Percentiles rank a stretch among this genome's conserved stretches.
phyloP scores from a whole-genome alignment of 2,329 filamentous ascomycete species.

The Botryotinia narcissicola region DNA sequence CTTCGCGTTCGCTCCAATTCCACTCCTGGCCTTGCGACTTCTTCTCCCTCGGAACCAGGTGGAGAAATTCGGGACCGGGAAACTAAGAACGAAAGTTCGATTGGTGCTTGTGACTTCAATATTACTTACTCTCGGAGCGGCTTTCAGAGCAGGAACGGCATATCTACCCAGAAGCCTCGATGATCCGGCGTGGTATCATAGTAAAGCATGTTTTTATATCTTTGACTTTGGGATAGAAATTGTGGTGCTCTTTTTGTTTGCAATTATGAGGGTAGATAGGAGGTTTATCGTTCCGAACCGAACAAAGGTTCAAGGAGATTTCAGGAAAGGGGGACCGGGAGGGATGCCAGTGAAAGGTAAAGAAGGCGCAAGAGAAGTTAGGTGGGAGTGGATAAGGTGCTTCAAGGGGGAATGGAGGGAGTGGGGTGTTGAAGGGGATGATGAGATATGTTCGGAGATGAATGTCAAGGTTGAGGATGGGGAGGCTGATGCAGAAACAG shows the following conservation, averaged over 20 bases:
- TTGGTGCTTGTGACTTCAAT: conserved; percentile 58
- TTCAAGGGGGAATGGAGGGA: conserved; percentile 13
- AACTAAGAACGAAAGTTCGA: conserved; percentile 61
- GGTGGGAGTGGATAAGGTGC: conserved; percentile 15
- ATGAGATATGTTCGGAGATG: neutral
- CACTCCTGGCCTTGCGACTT: conserved; percentile 40
- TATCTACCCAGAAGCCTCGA: conserved; percentile 1
- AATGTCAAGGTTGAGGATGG: neutral
- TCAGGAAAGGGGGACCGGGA: neutral
- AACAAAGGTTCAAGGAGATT: conserved; percentile 53
- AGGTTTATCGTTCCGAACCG: conserved; percentile 74
- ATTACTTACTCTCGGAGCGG: conserved; percentile 64
- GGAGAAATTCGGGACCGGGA: conserved; percentile 65
- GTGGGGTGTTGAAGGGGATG: conserved; percentile 6
- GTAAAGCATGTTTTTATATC: conserved; percentile 70
- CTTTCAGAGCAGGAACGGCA: conserved; percentile 58
- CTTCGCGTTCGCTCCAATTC: conserved; percentile 59
- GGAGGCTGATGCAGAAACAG: conserved; percentile 1
- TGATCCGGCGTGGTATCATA: conserved; percentile 42
- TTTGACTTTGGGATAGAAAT: conserved; percentile 78
- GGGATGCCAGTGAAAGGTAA: neutral
- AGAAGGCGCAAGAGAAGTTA: neutral
- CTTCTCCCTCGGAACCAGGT: conserved; percentile 39
- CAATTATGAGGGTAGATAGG: conserved; percentile 67
- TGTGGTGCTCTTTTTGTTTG: conserved; percentile 64